Conservation (phyloP, 805 yeast genomes). For the Vanderwaltozyma tropicalis region DNA sequence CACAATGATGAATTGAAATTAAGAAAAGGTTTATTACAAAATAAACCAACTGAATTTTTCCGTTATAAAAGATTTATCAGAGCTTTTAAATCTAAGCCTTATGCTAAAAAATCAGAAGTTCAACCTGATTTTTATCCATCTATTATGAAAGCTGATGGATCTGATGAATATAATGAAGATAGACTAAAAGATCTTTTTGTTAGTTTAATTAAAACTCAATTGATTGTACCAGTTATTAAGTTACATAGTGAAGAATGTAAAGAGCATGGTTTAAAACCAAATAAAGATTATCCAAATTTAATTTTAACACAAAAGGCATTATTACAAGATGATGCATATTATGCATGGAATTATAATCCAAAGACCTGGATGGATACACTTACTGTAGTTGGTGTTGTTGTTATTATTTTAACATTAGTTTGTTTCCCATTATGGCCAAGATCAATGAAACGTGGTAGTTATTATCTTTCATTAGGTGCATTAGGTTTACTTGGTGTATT, state of each 20-base stretch:
- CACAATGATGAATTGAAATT: slow-evolving; percentile 60
- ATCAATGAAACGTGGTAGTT: slow-evolving; percentile 80
- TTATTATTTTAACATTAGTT: slow-evolving; percentile 55
- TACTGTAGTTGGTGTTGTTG: slow-evolving; percentile 34
- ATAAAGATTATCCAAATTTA: slow-evolving; percentile 53
- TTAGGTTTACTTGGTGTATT: slow-evolving; percentile 66
- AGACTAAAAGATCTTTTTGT: slow-evolving; percentile 55
- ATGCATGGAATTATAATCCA: slow-evolving; percentile 73
- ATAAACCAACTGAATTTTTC: slow-evolving; percentile 71
- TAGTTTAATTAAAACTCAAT: slow-evolving; percentile 56
- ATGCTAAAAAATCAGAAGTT: slow-evolving; percentile 40
- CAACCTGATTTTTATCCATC: slow-evolving; percentile 40
- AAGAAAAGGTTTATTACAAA: slow-evolving; percentile 69
- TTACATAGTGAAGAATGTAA: slow-evolving; percentile 58
- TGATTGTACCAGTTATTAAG: slow-evolving; percentile 69
- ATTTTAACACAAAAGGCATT: slow-evolving; percentile 46
- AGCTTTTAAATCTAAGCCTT: slow-evolving; percentile 66
- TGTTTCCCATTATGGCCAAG: slow-evolving; percentile 94
- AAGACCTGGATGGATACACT: slow-evolving; percentile 39
- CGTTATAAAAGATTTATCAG: slow-evolving; percentile 74
- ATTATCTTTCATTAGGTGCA: slow-evolving; percentile 74
- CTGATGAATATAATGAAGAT: slow-evolving; percentile 19
- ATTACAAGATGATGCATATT: slow-evolving; percentile 58
- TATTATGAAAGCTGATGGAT: slow-evolving; percentile 25
- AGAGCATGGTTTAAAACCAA: slow-evolving; percentile 51